Evolutionary conservation across 1,139 yeast genomes (phyloP).

Genomic region (Scheffersomyces stambukii): DNA sequence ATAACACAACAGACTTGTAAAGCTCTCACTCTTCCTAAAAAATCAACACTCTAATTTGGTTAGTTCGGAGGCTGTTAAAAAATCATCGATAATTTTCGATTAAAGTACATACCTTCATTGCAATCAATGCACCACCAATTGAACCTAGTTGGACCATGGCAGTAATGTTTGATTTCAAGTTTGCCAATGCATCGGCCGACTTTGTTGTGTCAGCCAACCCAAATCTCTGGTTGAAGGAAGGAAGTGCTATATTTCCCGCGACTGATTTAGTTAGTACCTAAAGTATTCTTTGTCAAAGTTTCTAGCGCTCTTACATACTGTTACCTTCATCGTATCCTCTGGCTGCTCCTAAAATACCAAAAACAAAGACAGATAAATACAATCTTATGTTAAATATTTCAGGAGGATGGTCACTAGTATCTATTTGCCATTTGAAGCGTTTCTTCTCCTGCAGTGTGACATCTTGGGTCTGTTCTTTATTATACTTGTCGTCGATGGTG

Average conservation of each 20-base stretch:
- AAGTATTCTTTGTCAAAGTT: constrained; percentile 57
- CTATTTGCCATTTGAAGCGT: constrained; percentile 10
- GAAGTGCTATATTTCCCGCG: constrained; percentile 11
- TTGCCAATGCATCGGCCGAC: constrained; percentile 34
- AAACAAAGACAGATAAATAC: constrained; percentile 45
- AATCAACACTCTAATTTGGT: constrained; percentile 50
- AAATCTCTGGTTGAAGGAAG: constrained; percentile 38
- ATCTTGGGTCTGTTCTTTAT: not conserved
- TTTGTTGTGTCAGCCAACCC: constrained; percentile 43
- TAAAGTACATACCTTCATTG: constrained; percentile 18
- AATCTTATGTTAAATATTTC: constrained; percentile 47
- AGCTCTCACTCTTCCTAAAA: constrained; percentile 52
- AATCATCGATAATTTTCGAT: constrained; percentile 7
- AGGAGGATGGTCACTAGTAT: constrained; percentile 38
- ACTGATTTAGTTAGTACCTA: constrained; percentile 11
- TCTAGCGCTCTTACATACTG: constrained; percentile 34
- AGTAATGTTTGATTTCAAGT: constrained; percentile 50
- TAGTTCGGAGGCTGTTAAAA: too few species aligned
- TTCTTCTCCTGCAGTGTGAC: constrained; percentile 3
- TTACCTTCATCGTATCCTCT: constrained; percentile 61
- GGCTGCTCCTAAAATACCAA: constrained; percentile 57
- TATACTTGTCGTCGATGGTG: constrained; percentile 5
- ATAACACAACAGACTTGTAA: constrained; percentile 40
- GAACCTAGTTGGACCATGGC: constrained; percentile 64
- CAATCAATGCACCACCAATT: constrained; percentile 52